phyloP scores from a whole-genome alignment of 106 monocot genomes.

The Dendrobium catenatum region DNA sequence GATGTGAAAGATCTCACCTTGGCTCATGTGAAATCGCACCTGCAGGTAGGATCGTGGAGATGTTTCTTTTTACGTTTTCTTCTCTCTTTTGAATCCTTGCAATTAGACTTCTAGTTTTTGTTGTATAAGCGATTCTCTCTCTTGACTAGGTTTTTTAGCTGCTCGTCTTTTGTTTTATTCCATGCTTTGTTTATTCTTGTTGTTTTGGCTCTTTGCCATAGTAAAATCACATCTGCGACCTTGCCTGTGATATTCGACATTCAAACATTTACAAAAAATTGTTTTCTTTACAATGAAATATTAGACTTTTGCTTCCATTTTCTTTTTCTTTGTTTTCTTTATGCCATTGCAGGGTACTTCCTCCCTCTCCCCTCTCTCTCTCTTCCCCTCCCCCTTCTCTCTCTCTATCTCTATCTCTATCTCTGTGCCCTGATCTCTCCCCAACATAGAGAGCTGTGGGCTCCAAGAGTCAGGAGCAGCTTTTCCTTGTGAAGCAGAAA shows the following conservation, averaged over 20 bases:
- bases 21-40: constrained; percentile 27
- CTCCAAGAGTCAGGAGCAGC: constrained; percentile 30
- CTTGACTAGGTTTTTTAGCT: neutral
- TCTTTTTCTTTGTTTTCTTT: neutral
- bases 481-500: constrained; percentile 41
- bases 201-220: constrained; percentile 1
- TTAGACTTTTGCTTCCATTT: neutral
- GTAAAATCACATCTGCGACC: neutral
- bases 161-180: neutral
- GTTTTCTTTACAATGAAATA: neutral
- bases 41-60: constrained; percentile 3
- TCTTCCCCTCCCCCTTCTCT: neutral
- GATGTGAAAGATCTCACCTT: constrained; percentile 27
- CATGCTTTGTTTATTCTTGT: neutral
- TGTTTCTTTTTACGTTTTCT: neutral
- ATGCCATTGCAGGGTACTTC: neutral
- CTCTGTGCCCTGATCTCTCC: neutral
- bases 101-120: neutral
- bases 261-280: neutral
- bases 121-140: neutral
- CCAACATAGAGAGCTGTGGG: neutral
- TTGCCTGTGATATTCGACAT: neutral
- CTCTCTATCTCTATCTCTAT: neutral
- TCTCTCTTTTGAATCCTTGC: constrained; percentile 1
- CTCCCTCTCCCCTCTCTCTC: neutral